A percentile compares a stretch with the other conserved stretches of the same genome.
Conservation (phyloP, 176 grass and related monocot genomes). For the Dendrocalamus sinicus region DNA sequence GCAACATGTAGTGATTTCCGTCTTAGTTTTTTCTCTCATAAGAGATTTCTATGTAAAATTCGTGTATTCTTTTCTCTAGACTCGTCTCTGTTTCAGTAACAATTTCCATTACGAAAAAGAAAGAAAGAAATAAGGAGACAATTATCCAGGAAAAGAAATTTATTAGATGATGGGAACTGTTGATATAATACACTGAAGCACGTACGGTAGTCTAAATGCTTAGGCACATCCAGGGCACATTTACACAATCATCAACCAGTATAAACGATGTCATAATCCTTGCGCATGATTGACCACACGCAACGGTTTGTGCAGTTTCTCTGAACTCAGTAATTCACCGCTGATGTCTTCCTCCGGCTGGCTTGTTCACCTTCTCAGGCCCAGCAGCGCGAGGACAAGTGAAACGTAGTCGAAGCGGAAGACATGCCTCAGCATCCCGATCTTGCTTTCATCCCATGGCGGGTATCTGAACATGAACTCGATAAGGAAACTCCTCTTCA, state of each 20-base stretch:
- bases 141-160: too few relatives aligned
- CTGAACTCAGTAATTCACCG: not conserved
- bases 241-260: not conserved
- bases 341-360: not conserved
- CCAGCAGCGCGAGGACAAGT: slow-evolving; percentile 60
- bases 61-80: too few relatives aligned
- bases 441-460: slow-evolving; percentile 66
- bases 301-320: not conserved
- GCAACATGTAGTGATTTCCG: too few relatives aligned
- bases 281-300: not conserved
- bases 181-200: not conserved
- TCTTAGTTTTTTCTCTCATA: too few relatives aligned
- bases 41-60: too few relatives aligned
- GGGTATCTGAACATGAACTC: slow-evolving; percentile 79
- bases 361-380: slow-evolving; percentile 46
- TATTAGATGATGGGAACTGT: too few relatives aligned
- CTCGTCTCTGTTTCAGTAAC: too few relatives aligned
- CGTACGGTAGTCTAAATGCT: not conserved
- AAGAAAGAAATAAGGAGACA: too few relatives aligned
- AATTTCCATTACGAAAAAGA: too few relatives aligned
- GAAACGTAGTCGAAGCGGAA: slow-evolving; percentile 58
- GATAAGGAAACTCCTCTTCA: slow-evolving; percentile 56
- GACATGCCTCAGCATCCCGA: slow-evolving; percentile 53
- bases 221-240: too few relatives aligned
- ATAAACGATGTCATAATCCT: not conserved